Evolutionary conservation across 2,329 filamentous ascomycete species (phyloP).

Genomic region (Furcasterigmium sp.): DNA sequence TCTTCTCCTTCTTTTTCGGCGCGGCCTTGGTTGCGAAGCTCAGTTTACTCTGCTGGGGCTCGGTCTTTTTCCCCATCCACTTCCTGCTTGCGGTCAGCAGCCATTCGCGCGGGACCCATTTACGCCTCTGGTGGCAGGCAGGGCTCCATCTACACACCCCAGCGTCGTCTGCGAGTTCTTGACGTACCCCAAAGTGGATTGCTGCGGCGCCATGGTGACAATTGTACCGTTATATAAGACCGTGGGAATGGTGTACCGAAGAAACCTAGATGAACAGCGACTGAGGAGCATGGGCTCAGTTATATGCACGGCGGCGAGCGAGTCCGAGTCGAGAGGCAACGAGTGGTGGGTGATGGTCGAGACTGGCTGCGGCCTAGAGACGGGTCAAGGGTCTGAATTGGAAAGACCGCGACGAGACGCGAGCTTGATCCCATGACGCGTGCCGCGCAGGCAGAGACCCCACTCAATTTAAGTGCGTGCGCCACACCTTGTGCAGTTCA

Average conservation of each 20-base stretch:
- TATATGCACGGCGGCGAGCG: no score
- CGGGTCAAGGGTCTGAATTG: no score
- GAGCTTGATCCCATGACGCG: background rate
- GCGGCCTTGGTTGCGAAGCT: constrained; percentile 61
- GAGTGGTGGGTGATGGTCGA: no score
- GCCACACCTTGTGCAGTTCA: no score
- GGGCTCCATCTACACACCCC: constrained; percentile 48
- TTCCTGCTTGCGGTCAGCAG: constrained; percentile 50
- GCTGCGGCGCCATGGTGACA: constrained; percentile 51
- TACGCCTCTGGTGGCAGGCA: background rate
- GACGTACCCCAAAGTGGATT: constrained; percentile 86
- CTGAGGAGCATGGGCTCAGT: background rate
- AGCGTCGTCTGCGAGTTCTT: constrained; percentile 68
- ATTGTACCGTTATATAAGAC: constrained; percentile 4
- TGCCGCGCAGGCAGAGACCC: background rate
- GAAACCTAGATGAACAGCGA: constrained; percentile 10
- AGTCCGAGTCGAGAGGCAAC: no score
- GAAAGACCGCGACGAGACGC: background rate
- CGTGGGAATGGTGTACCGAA: constrained; percentile 16
- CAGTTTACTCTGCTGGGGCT: constrained; percentile 70
- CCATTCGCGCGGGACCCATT: no score
- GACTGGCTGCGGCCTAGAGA: no score
- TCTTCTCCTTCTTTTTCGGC: constrained; percentile 23
- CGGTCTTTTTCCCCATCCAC: constrained; percentile 68
- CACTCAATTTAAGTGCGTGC: no score